Conservation (phyloP, 805 yeast genomes). For the Teunomyces pallodes region DNA sequence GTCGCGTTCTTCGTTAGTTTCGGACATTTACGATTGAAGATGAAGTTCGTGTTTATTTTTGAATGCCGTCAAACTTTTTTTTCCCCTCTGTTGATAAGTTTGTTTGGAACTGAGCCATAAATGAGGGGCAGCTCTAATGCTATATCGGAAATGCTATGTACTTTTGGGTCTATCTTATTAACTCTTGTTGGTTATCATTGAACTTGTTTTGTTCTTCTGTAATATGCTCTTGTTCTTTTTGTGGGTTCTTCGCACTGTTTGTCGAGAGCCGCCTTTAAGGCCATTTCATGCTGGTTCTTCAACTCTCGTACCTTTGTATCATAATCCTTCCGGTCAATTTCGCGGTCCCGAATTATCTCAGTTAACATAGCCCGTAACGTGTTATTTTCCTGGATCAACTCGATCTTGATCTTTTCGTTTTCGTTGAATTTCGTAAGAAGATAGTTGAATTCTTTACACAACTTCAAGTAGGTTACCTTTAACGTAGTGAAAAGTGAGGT, state of each 20-base stretch:
- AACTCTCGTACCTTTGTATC: constrained; percentile 2
- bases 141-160: not conserved
- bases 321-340: constrained; percentile 11
- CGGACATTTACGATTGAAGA: not conserved
- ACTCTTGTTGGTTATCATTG: not conserved
- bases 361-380: constrained; percentile 27
- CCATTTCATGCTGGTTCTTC: not conserved
- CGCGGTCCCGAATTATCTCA: constrained; percentile 28
- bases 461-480: constrained; percentile 33
- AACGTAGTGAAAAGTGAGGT: constrained; percentile 32
- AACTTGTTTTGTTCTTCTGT: not conserved
- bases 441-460: constrained; percentile 38
- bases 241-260: not conserved
- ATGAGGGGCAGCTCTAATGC: not conserved
- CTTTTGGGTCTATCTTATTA: not conserved
- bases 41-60: not conserved
- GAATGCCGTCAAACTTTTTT: not conserved
- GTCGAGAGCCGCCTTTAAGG: not conserved
- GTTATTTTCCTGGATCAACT: constrained; percentile 35
- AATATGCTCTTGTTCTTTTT: constrained; percentile 4
- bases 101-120: not conserved
- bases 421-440: constrained; percentile 34
- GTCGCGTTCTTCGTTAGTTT: constrained; percentile 7
- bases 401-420: constrained; percentile 32
- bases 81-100: not conserved